Conservation (phyloP, 257 asterid species). For the Solanum chaucha region DNA sequence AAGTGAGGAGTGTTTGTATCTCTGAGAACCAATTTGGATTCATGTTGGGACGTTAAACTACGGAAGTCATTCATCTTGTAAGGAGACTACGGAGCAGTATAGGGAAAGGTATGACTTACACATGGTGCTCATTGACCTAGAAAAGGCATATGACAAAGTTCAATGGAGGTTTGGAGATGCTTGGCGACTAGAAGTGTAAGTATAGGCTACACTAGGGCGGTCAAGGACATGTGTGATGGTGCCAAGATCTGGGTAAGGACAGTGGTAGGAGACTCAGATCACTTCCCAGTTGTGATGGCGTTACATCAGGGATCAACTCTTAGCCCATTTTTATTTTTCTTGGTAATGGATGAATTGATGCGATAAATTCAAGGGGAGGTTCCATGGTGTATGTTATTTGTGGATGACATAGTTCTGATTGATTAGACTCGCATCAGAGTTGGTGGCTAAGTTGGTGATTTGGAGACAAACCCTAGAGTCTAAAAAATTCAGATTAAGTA, state of each 20-base stretch:
- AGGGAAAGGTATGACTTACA: neutral
- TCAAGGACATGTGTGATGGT: neutral
- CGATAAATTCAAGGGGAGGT: neutral
- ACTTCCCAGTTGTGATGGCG: neutral
- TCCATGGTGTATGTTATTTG: no score
- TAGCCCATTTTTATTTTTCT: neutral
- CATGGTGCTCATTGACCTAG: neutral
- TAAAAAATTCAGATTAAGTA: no score
- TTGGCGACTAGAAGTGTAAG: neutral
- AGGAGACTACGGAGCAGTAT: neutral
- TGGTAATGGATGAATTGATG: neutral
- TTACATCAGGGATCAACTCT: neutral
- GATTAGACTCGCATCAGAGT: no score
- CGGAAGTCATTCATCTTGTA: neutral
- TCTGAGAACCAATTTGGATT: neutral
- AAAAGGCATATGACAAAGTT: neutral
- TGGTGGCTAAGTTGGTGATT: no score
- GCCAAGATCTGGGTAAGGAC: neutral
- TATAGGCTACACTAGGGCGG: neutral
- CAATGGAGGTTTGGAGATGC: neutral
- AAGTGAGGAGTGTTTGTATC: neutral
- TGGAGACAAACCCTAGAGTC: no score
- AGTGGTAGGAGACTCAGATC: neutral
- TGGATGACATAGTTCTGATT: no score
- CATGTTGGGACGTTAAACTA: neutral